Percentiles rank a stretch among this genome's conserved stretches.
These are phyloP conservation scores for Penicillium salamii DNA, from an alignment of 495 filamentous ascomycete genomes.

Conservation along the genomic window DNA sequence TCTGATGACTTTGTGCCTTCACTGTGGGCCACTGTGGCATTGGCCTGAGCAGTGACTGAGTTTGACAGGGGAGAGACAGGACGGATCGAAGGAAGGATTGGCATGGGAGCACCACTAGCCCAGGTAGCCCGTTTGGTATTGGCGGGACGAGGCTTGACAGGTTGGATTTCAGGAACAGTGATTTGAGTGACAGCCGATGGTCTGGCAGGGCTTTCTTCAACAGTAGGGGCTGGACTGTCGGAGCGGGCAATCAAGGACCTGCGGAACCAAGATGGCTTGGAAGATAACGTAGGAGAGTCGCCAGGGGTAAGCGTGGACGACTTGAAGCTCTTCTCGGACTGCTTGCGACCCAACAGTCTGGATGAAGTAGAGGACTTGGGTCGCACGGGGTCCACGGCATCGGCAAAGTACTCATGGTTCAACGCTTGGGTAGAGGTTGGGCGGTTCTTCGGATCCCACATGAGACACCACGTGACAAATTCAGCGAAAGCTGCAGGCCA, in stretches of 20 bases:
- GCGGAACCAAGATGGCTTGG: conserved; percentile 94
- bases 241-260: conserved; percentile 81
- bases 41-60: conserved; percentile 85
- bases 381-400: conserved; percentile 87
- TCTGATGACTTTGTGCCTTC: conserved; percentile 26
- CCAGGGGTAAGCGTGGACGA: conserved; percentile 59
- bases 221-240: conserved; percentile 49
- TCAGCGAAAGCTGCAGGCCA: conserved; percentile 86
- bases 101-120: conserved; percentile 93
- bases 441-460: conserved; percentile 96
- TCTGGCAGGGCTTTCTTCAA: conserved; percentile 35
- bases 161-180: conserved; percentile 45
- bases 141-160: conserved; percentile 57
- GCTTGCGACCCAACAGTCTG: conserved; percentile 79
- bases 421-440: conserved; percentile 94
- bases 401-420: conserved; percentile 92
- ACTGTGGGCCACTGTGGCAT: conserved; percentile 35
- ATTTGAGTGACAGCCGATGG: conserved; percentile 53
- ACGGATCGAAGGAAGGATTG: conserved; percentile 92
- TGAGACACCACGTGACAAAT: conserved; percentile 98
- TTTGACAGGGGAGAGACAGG: conserved; percentile 93
- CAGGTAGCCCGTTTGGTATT: conserved; percentile 79
- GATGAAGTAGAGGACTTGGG: conserved; percentile 83
- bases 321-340: conserved; percentile 69
- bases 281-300: conserved; percentile 66